Base-by-base conservation (phyloP, 371 early-diverging fungal species). In the Zychaea mexicana region DNA sequence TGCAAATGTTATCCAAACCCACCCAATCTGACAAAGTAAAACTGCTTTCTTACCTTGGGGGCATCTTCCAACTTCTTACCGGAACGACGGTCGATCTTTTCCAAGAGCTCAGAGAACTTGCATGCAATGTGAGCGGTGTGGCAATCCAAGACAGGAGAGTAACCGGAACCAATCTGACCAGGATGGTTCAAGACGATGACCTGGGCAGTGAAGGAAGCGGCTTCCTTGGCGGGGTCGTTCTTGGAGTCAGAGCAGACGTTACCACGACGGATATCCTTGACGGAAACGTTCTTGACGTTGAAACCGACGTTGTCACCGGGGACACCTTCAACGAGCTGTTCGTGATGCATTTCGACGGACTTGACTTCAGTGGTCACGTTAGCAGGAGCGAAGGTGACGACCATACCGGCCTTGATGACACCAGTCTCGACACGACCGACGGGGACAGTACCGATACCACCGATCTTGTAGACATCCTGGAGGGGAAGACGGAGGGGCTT, bases 291-390 rank as follows among this genome's bases (percentile, higher is more conserved):
- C 94, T 94, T 95, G 83, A 97, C 92, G 94, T 95, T 95, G 94
- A 98, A 95, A 76, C 96, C 96, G 73, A 97, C 96, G 90, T 95
- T 96, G 92, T 98, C 98, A 74, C 98, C 98, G 81, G 98, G 95
- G 54, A 89, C 78, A 88, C 96, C 98, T 87, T 96, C 89, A 69
- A 76, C 76, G 70, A 96, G 88, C 71, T 86, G 84, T 85, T 96
- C 95, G 94, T 97, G 95, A 85, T 96, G 98, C 98, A 96, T 98
- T 88, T 96, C 96, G 70, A 97, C 95, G 85, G 96, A 96, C 90
- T 94, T 95, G 85, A 96, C 98, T 87, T 96, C 95, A 88, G 95
- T 93, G 82, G 94, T 84, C 71, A 95, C 89, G 73, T 79, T 79
- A 72, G 89, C 79, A 65, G 97, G 96, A 70, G 95, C 94, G 80